Evolutionary conservation across 2,329 filamentous ascomycete genomes (phyloP).

Genomic region (Hymenoscyphus fructigenus): DNA sequence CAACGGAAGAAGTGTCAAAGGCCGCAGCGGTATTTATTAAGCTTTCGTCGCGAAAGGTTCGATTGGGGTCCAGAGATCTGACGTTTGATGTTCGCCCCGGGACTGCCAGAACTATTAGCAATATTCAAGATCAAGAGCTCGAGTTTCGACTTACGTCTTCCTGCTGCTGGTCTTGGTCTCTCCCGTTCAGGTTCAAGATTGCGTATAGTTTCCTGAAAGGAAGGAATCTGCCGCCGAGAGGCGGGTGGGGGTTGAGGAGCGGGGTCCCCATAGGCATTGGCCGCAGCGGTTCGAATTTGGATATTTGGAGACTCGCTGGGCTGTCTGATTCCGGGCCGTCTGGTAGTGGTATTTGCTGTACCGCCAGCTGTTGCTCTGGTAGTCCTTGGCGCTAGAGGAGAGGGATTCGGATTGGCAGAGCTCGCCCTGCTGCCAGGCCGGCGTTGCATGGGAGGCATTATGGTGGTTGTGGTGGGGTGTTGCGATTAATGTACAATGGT

Average conservation of each 20-base stretch:
- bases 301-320: background rate
- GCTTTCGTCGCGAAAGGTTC: constrained; percentile 39
- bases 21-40: constrained; percentile 37
- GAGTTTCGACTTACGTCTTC: background rate
- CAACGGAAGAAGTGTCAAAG: constrained; percentile 32
- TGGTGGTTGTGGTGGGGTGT: background rate
- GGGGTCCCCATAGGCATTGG: constrained; percentile 2
- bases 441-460: background rate
- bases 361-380: background rate
- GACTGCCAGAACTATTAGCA: background rate
- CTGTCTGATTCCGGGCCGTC: background rate
- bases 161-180: background rate
- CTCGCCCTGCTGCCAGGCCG: background rate
- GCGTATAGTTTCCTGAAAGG: background rate
- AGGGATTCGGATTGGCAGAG: background rate
- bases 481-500: no score
- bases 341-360: background rate
- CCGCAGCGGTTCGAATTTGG: background rate
- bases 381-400: no score
- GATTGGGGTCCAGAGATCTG: constrained; percentile 25
- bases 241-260: background rate
- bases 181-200: background rate
- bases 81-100: background rate
- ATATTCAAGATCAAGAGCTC: background rate
- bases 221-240: background rate